Percentiles rank a stretch among this genome's conserved stretches.
Conservation (phyloP, 345 rosid genomes). For the Citrus unshiu region DNA sequence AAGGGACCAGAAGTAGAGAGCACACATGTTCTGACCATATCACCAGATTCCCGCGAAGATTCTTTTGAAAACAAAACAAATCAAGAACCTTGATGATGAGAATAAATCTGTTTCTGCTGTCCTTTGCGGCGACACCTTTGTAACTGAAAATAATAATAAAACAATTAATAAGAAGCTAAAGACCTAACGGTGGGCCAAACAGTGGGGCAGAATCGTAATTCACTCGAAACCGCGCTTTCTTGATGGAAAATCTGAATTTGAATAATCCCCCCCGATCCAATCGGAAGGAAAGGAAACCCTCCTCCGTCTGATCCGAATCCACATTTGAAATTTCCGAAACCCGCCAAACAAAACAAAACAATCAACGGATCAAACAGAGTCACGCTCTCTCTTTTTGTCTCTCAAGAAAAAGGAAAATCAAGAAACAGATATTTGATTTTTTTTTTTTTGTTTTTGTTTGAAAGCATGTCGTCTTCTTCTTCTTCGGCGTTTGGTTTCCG, state of each 20-base stretch:
- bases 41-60: too few relatives aligned
- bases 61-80: too few relatives aligned
- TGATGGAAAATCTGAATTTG: slow-evolving; percentile 1
- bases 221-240: slow-evolving; percentile 1
- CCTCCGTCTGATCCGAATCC: slow-evolving; percentile 21
- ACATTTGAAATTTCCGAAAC: slow-evolving; percentile 25
- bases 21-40: too few relatives aligned
- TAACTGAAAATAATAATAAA: too few relatives aligned
- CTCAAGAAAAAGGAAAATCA: too few relatives aligned
- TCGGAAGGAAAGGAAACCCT: neutral
- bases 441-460: neutral
- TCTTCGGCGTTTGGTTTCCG: slow-evolving; percentile 12
- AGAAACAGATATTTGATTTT: too few relatives aligned
- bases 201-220: neutral
- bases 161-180: too few relatives aligned
- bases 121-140: too few relatives aligned
- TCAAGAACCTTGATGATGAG: too few relatives aligned
- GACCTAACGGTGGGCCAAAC: too few relatives aligned
- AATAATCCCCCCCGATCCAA: slow-evolving; percentile 18
- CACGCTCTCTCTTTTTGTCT: slow-evolving; percentile 1
- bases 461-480: slow-evolving; percentile 17
- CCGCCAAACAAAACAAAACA: slow-evolving; percentile 20
- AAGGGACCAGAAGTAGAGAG: too few relatives aligned
- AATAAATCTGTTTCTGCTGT: too few relatives aligned
- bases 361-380: neutral